Percentiles rank a stretch among this genome's conserved stretches.
phyloP scores from a whole-genome alignment of 164 flowering plant genomes.

The Nymphaea colorata region DNA sequence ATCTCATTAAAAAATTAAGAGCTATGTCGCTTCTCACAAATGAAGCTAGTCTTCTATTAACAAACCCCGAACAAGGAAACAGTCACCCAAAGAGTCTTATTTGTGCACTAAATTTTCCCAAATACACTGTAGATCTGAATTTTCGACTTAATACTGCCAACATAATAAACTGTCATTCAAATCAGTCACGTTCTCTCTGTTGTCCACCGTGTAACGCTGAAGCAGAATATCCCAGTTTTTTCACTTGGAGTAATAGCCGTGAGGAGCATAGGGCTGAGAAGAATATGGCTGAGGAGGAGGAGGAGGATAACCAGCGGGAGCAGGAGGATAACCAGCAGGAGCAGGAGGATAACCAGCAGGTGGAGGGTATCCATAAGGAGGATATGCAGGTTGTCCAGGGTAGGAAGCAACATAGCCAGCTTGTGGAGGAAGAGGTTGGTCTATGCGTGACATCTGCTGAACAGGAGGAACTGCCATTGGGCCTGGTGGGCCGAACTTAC shows the following conservation, averaged over 20 bases:
- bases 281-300: slow-evolving; percentile 20
- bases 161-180: neutral
- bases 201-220: neutral
- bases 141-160: no score
- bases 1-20: no score
- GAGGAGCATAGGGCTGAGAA: slow-evolving; percentile 15
- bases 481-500: slow-evolving; percentile 26
- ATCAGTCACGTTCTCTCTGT: neutral
- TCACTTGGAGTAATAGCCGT: neutral
- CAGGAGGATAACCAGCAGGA: slow-evolving; percentile 6
- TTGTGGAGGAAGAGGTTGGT: slow-evolving; percentile 34
- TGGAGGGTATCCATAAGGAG: slow-evolving; percentile 10
- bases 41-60: no score
- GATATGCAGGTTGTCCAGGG: neutral
- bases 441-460: slow-evolving; percentile 59
- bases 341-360: slow-evolving; percentile 30
- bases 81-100: no score
- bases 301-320: neutral
- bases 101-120: no score
- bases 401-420: slow-evolving; percentile 35
- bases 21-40: no score
- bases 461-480: slow-evolving; percentile 44
- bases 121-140: no score
- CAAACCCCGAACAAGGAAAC: no score
- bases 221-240: neutral